Base-by-base conservation (phyloP, 495 filamentous ascomycete genomes). In the Aspergillus indologenus region DNA sequence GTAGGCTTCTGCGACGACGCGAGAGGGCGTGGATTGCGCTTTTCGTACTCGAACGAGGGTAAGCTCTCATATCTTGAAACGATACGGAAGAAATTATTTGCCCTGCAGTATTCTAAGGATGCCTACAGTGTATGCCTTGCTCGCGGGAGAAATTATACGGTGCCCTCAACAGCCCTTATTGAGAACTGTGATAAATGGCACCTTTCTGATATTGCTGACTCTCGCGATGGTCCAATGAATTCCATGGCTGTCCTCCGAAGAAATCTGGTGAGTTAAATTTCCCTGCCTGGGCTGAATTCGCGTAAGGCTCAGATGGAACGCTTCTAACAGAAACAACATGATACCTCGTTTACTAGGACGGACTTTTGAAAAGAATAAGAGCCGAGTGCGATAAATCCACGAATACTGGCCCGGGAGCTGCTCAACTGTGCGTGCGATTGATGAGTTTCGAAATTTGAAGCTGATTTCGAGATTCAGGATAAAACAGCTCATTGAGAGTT, bases 1-100 rank as follows among this genome's bases (percentile, higher is more conserved):
- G 78, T 54, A 75, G 84, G 54, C 64, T 90, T 14, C 63, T 89
- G 9, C 80, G 87, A 61, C 72, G 86, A 58, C 77, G 87, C 43
- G 87, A 90, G 68, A 78, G 87, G 57, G 80, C 83, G 15, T 90
- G 87, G 86, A 79, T 90, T 56, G 82, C 87, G 1, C 70, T 90
- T 15, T 90, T 87, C 66, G 85, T 89, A 15, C 79, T 90, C n/a
- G 87, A 90, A 58, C 75, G 87, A 71, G 86, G 86, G 84, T 86
- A 70, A 63, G 68, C 22, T 61, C 24, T 51, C 8, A 18, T 1
- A 44, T 22, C 8, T 2, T 22, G 5, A 11, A n/a, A 2, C 11
- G 42, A 9, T 19, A 43, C 26, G n/a, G n/a, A 15, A 58, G 21
- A 23, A 17, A 21, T 45, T 54, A 23, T 14, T 8, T 57, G 9